Evolutionary conservation across 768 basidiomycete genomes (phyloP).

Genomic region (Pholiota conissans): DNA sequence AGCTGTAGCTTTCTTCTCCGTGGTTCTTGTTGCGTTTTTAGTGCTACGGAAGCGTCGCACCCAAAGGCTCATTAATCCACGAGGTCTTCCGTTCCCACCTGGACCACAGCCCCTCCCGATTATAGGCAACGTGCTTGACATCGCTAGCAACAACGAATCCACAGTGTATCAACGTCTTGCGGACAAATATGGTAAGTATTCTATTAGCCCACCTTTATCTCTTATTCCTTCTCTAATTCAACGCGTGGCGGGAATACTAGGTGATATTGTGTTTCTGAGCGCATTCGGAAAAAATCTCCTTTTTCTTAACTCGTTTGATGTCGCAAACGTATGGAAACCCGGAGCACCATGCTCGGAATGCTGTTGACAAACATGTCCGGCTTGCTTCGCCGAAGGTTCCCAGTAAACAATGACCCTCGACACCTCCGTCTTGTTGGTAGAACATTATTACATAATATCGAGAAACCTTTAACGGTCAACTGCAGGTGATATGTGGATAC

Average conservation of each 20-base stretch:
- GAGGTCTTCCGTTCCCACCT: conserved; percentile 44
- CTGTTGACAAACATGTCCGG: too few species aligned
- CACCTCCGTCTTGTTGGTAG: too few species aligned
- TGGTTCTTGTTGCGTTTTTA: conserved; percentile 9
- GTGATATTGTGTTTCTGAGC: conserved; percentile 54
- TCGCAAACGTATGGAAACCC: too few species aligned
- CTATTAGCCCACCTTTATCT: not conserved
- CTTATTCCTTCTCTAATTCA: not conserved
- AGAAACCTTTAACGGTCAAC: too few species aligned
- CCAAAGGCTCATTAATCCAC: conserved; percentile 20
- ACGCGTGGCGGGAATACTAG: too few species aligned
- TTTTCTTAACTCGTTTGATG: conserved; percentile 41
- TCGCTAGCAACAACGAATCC: conserved; percentile 39
- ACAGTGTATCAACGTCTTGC: conserved; percentile 41
- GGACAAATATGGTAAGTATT: conserved; percentile 38
- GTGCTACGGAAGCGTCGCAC: conserved; percentile 11
- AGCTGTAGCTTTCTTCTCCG: conserved; percentile 3
- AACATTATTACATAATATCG: too few species aligned
- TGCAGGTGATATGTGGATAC: too few species aligned
- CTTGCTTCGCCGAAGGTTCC: too few species aligned
- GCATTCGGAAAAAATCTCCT: conserved; percentile 46
- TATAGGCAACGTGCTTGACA: conserved; percentile 52
- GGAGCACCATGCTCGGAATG: too few species aligned
- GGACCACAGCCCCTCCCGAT: conserved; percentile 55
- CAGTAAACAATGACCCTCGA: too few species aligned